These are phyloP conservation scores for Colletotrichum cuscutae DNA, from an alignment of 2,329 filamentous ascomycete genomes.

Conservation along the genomic window DNA sequence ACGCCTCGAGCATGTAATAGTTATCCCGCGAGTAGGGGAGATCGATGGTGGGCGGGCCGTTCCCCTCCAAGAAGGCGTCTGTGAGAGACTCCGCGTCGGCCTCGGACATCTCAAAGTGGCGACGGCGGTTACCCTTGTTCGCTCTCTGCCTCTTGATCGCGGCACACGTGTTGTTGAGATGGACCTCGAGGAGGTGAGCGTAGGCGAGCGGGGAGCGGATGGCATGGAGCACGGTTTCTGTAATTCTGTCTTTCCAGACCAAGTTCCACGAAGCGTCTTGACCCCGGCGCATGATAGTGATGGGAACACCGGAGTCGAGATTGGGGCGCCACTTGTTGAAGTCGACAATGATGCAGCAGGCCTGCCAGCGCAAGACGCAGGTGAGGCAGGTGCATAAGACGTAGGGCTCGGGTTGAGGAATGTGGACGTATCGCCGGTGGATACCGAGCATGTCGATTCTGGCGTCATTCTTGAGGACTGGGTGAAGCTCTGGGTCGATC, in stretches of 20 bases:
- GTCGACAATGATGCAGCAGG: slow-evolving; percentile 63
- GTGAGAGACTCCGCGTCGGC: slow-evolving; percentile 56
- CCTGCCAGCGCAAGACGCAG: slow-evolving; percentile 67
- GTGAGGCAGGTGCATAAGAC: slow-evolving; percentile 67
- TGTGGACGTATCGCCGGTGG: slow-evolving; percentile 63
- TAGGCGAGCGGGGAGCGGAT: slow-evolving; percentile 60
- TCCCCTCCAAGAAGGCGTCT: slow-evolving; percentile 61
- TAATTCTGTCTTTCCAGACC: slow-evolving; percentile 54
- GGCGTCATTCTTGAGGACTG: slow-evolving; percentile 50
- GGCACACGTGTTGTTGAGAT: slow-evolving; percentile 43
- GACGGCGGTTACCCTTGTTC: slow-evolving; percentile 59
- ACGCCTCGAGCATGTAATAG: slow-evolving; percentile 69
- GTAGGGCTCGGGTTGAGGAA: slow-evolving; percentile 55
- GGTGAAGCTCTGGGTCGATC: slow-evolving; percentile 48
- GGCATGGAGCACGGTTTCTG: slow-evolving; percentile 55
- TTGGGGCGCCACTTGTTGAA: slow-evolving; percentile 65
- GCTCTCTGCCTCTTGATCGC: slow-evolving; percentile 51
- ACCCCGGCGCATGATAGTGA: slow-evolving; percentile 62
- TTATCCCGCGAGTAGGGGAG: slow-evolving; percentile 66
- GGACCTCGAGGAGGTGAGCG: slow-evolving; percentile 49
- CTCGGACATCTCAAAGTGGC: slow-evolving; percentile 45
- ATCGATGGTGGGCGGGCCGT: slow-evolving; percentile 61
- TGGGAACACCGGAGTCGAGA: slow-evolving; percentile 61
- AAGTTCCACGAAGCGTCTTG: slow-evolving; percentile 60
- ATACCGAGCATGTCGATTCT: slow-evolving; percentile 56